Evolutionary conservation across 306 rosid genomes (phyloP), one percentile per base, ranked within the genome.

Genomic region (Oemleria cerasiformis): DNA sequence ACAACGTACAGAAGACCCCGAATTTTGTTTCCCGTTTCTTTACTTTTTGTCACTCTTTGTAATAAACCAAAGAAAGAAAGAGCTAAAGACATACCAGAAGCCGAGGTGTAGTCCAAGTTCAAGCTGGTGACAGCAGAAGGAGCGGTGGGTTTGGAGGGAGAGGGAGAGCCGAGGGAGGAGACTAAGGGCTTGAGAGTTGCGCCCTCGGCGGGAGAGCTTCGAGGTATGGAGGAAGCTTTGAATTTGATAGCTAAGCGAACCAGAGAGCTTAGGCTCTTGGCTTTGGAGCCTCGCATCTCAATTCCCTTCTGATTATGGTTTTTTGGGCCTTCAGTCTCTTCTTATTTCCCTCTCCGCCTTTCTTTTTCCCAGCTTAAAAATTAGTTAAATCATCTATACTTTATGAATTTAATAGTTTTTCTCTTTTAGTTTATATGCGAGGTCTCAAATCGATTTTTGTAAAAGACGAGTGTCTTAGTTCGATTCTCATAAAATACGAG

Each of bases 11-110:
- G 9, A 34, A 42, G 59, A 67, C n/a, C 50, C 61, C n/a, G 40
- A 68, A 36, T 30, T 75, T 14, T 6, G 16, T 15, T 16, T 41
- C 10, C 41, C 17, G 20, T 65, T 44, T 67, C 56, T 2, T 9
- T 38, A 42, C 57, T 17, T 44, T 45, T 23, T 42, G 10, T n/a
- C 65, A 5, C 70, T 9, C n/a, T 25, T 25, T 7, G 45, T 9
- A 40, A 82, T 77, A 43, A 81, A 72, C 23, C 50, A 66, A 80
- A 77, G 23, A 25, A 50, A 21, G 19, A 25, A 50, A 21, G 19
- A 54, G 15, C 4, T 5, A n/a, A 41, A 7, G 40, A 45, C 43
- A 36, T 81, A 88, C 98, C 98, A 51, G 88, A 82, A 50, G 50
- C 67, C 14, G 88, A 79, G 68, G 67, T 40, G 39, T 21, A 70